Evolutionary conservation across 805 yeast species (phyloP), one percentile per base, ranked within the genome.

Genomic region (Ogataea henricii): DNA sequence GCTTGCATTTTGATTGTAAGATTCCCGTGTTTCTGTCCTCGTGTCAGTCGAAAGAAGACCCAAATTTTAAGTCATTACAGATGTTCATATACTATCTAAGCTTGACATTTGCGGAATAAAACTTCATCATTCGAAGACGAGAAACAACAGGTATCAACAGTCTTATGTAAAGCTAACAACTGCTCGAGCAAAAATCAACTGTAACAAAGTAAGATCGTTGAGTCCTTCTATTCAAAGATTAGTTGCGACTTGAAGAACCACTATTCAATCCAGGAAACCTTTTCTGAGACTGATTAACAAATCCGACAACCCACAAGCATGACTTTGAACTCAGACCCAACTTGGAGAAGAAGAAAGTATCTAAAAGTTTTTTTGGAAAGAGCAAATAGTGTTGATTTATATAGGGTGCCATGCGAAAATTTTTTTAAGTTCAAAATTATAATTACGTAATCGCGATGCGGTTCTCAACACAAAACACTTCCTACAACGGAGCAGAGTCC

Each of bases 31-130:
- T 17, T 17, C 18, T 26, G 27, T 39, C 42, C 23, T 26, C 38
- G 37, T 35, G 42, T 66, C 70, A 66, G 70, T 54, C 64, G 69
- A 65, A 65, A 66, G 70, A 66, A 66, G 70, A 66, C 70, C 70
- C 70, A 60, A 62, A 60, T 50, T 63, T 59, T 58, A 59, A 58
- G 62, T 65, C 69, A 65, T 49, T 58, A 69, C 68, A 57, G 50
- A 49, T 50, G 64, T 62, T 69, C 74, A 66, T 68, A 66, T 70
- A 70, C 74, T 70, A 70, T 69, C 74, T 70, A 39, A 70, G 73
- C 72, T 69, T 66, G 69, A 65, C 69, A 56, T 57, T 57, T 58
- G 64, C 62, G 60, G 65, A 57, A 61, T 58, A 54, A 46, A 57
- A 51, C 69, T 62, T 65, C 69, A 66, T 65, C 53, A 52, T 58